Base-by-base conservation (phyloP, 2,329 filamentous ascomycete genomes). In the Chrysoporthe austroafricana region DNA sequence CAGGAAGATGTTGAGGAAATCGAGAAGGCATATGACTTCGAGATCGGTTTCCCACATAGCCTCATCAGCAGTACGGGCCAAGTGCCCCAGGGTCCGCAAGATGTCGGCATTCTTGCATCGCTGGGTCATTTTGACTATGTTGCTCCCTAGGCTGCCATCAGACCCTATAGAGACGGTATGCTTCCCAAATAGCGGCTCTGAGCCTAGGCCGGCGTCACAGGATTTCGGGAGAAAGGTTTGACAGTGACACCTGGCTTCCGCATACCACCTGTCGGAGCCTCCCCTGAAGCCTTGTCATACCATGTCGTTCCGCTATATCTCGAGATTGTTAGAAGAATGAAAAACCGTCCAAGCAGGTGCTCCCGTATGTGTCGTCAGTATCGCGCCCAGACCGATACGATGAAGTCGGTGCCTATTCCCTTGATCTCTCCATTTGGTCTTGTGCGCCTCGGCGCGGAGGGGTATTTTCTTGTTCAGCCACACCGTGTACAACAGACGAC, bases 31-130 rank as follows among this genome's bases (percentile, higher is more conserved):
- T 82, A 81, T 46, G 79, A 81, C 0, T 91, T 93, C 70, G 86
- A 92, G 62, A 73, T 86, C 50, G 90, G 90, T 0, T 94, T 93
- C 77, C 91, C 91, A 0, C 79, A 82, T 69, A 86, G 80, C 74
- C 87, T 93, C 72, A 75, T 91, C 3, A 50, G 62, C 9, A 84
- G 81, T 75, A 78, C 78, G 2, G 71, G 74, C 3, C 76, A 78
- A 32, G 72, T 78, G 9, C 77, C 80, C 0, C 74, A 78, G 4
- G 75, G 81, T 43, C 75, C 76, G 0, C 77, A 79, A 54, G 76
- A 85, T 9, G 79, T 84, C 18, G 81, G 78, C 76, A 72, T 86
- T 21, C 69, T 84, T 39, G 73, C 73, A 60, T 81, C 83, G 76
- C 85, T 79, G 13, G 87, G 82, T 13, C 76, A 76, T 1, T 84